Base-by-base conservation (phyloP, 140 eudicot species). In the Senecio squalidus region DNA sequence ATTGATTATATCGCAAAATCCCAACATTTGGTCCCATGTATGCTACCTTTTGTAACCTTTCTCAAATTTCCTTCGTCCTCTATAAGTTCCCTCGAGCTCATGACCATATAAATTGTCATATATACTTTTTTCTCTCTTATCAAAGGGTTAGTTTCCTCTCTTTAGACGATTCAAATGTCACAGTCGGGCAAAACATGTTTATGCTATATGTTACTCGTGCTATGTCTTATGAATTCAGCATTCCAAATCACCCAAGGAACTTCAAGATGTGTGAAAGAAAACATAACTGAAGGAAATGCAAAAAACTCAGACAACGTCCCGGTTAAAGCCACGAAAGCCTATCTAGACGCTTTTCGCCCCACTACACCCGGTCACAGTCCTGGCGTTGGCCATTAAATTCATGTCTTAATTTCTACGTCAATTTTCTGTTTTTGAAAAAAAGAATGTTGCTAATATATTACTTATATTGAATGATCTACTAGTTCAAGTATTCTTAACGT, bases 281-380 rank as follows among this genome's bases (percentile, higher is more conserved):
- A 60, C 16, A 46, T 26, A 4, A 17, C 25, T 9, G 39, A 29
- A 15, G 52, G 11, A 23, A 31, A 6, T 25, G 68, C 67, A 15
- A 33, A 54, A 16, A 61, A 22, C 45, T 55, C 70, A 4, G 54
- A 60, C 43, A 41, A 21, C 41, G 27, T 33, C 22, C 51, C 23
- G 6, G 28, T 20, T 38, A 41, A 67, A 61, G 36, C 13, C 34
- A 39, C 8, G 10, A 67, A 52, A 24, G 58, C 49, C 25, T 43
- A 16, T 29, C 17, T 64, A 51, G 74, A 74, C 9, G 58, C 67
- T 44, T 82, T 75, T 57, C 78, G 77, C 22, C 83, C 78, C 45
- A 78, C 86, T 2, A 55, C 58, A 5, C 91, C 71, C 15, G 90
- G 85, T 23, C 78, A 66, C 24, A 79, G 81, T 63, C 86, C 80